Percentiles rank a stretch among this genome's conserved stretches.
Conservation (phyloP, 345 rosid species). For the Cardamine occulta region DNA sequence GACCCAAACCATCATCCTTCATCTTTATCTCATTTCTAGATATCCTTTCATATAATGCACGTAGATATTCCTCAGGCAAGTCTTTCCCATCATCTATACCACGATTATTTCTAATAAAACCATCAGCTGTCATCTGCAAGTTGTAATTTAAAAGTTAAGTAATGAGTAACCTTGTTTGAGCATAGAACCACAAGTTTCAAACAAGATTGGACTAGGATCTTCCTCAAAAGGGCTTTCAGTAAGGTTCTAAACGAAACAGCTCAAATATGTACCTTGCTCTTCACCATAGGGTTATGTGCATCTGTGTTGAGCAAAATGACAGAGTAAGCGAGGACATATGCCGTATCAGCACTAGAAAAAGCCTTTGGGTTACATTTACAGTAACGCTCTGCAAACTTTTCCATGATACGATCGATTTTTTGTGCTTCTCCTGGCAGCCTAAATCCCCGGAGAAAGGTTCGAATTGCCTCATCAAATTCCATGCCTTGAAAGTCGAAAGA, state of each 20-base stretch:
- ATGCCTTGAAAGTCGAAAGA: slow-evolving; percentile 86
- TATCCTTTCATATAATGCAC: slow-evolving; percentile 90
- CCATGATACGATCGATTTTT: slow-evolving; percentile 99
- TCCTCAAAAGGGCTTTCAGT: slow-evolving; percentile 9
- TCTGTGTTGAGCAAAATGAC: slow-evolving; percentile 97
- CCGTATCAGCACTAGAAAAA: slow-evolving; percentile 95
- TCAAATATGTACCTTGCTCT: slow-evolving; percentile 75
- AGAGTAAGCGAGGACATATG: slow-evolving; percentile 98
- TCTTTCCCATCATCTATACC: slow-evolving; percentile 99
- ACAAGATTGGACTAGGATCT: slow-evolving; percentile 32
- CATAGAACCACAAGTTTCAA: slow-evolving; percentile 34
- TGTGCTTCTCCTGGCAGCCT: slow-evolving; percentile 99
- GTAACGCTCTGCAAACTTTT: slow-evolving; percentile 94
- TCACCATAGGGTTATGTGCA: slow-evolving; percentile 98
- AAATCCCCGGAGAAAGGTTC: slow-evolving; percentile 83
- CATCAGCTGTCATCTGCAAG: slow-evolving; percentile 97
- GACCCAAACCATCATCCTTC: slow-evolving; percentile 87
- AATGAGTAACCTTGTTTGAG: slow-evolving; percentile 15
- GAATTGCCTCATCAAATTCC: slow-evolving; percentile 97
- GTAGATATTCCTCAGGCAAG: slow-evolving; percentile 86
- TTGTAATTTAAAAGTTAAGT: slow-evolving; percentile 34
- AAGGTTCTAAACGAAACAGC: slow-evolving; percentile 20
- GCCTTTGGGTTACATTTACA: slow-evolving; percentile 97
- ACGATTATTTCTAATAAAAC: slow-evolving; percentile 92
- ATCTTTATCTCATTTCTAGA: slow-evolving; percentile 96